These are phyloP conservation scores for Mrakia frigida DNA, from an alignment of 768 basidiomycete genomes.

Conservation along the genomic window DNA sequence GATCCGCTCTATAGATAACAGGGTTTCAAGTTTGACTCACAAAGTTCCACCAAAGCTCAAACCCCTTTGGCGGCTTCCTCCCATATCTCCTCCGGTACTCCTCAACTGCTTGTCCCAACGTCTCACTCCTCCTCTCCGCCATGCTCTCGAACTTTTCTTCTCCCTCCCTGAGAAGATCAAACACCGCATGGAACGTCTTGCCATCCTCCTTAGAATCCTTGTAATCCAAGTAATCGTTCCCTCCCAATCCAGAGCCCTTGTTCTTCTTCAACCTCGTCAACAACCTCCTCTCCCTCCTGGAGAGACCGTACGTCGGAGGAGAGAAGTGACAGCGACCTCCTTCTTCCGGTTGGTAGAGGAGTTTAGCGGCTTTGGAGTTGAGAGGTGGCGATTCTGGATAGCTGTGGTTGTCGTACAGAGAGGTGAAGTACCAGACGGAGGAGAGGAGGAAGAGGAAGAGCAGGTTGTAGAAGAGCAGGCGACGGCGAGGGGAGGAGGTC, in stretches of 20 bases:
- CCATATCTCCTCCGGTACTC: slow-evolving; percentile 46
- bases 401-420: background rate
- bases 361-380: background rate
- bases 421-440: background rate
- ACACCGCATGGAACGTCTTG: slow-evolving; percentile 42
- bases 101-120: slow-evolving; percentile 42
- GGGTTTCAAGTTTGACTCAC: slow-evolving; percentile 19
- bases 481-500: background rate
- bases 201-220: background rate
- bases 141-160: slow-evolving; percentile 44
- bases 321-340: slow-evolving; percentile 3
- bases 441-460: background rate
- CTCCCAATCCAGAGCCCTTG: background rate
- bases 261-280: background rate
- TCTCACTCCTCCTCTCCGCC: slow-evolving; percentile 42
- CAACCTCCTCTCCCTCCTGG: background rate
- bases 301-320: slow-evolving; percentile 25
- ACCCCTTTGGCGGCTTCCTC: slow-evolving; percentile 46
- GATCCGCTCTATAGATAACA: too few species aligned
- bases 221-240: background rate
- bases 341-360: slow-evolving; percentile 6
- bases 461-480: background rate
- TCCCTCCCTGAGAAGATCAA: slow-evolving; percentile 41
- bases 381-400: background rate
- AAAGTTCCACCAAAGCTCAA: slow-evolving; percentile 43